Evolutionary conservation across 345 rosid species (phyloP).

Genomic region (Chamaenerion angustifolium): DNA sequence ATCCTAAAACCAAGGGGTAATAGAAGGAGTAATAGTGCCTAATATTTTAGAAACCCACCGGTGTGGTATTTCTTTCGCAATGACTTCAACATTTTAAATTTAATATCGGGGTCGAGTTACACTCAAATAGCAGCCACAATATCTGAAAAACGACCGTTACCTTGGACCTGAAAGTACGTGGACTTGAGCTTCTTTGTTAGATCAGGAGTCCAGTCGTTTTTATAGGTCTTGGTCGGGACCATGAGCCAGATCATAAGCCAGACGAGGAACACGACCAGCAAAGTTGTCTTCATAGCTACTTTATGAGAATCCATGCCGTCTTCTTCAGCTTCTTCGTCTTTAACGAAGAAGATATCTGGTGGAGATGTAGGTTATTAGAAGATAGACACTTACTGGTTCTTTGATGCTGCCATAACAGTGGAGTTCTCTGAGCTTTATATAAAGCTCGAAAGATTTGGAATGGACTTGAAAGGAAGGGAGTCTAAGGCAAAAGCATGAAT

Average conservation of each 20-base stretch:
- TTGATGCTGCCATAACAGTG: no score
- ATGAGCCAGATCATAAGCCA: conserved; percentile 56
- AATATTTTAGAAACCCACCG: no score
- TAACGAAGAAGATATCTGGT: no score
- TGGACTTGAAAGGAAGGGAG: neutral
- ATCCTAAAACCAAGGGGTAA: no score
- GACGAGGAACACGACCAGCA: conserved; percentile 26
- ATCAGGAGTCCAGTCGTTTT: conserved; percentile 23
- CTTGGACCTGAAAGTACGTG: conserved; percentile 42
- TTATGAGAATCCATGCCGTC: neutral
- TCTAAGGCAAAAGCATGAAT: conserved; percentile 3
- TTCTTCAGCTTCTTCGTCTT: neutral
- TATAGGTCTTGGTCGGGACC: conserved; percentile 43
- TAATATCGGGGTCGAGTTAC: no score
- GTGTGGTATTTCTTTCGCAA: no score
- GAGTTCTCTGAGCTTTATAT: neutral
- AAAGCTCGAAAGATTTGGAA: neutral
- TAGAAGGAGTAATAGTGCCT: no score
- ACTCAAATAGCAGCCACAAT: no score
- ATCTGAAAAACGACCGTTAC: conserved; percentile 19
- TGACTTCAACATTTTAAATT: no score
- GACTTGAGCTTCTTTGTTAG: conserved; percentile 26
- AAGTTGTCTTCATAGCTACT: neutral
- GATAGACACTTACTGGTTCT: no score
- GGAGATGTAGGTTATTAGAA: no score